Conservation (phyloP, 768 basidiomycete genomes). For the Leccinum fibrillosum region DNA sequence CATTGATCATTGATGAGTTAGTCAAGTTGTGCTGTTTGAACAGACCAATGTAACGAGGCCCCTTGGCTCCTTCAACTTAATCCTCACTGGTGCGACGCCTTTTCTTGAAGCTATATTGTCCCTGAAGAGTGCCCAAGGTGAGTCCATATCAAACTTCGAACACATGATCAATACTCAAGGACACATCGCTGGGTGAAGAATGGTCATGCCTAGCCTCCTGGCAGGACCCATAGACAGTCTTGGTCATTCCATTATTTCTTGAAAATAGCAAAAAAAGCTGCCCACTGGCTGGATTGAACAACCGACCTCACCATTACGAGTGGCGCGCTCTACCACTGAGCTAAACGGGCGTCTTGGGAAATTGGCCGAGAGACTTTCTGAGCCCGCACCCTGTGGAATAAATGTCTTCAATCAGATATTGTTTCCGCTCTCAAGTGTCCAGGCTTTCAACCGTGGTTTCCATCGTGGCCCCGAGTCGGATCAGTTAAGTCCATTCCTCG, state of each 20-base stretch:
- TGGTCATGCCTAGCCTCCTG: neutral
- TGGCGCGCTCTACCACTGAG: conserved; percentile 3
- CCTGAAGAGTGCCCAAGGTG: neutral
- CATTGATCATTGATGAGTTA: neutral
- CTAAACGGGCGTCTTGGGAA: conserved; percentile 2
- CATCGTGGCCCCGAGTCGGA: neutral
- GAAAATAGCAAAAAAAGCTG: conserved; percentile 9
- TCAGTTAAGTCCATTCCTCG: neutral
- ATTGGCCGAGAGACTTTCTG: neutral
- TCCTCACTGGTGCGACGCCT: too few species aligned
- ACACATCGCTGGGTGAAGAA: neutral
- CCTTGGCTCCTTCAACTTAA: too few species aligned
- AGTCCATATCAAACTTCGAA: neutral
- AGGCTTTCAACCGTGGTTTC: neutral
- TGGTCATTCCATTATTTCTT: too few species aligned
- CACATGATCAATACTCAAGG: neutral
- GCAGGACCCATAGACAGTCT: too few species aligned
- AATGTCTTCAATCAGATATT: too few species aligned
- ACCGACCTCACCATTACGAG: conserved; percentile 42
- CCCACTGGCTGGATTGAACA: conserved; percentile 46
- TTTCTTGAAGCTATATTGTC: neutral
- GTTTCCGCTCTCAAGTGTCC: neutral
- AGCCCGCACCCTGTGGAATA: neutral
- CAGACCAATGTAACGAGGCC: neutral
- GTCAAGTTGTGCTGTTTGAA: neutral